Base-by-base conservation (phyloP, 2,329 filamentous ascomycete species). In the Trichoderma guizhouense region DNA sequence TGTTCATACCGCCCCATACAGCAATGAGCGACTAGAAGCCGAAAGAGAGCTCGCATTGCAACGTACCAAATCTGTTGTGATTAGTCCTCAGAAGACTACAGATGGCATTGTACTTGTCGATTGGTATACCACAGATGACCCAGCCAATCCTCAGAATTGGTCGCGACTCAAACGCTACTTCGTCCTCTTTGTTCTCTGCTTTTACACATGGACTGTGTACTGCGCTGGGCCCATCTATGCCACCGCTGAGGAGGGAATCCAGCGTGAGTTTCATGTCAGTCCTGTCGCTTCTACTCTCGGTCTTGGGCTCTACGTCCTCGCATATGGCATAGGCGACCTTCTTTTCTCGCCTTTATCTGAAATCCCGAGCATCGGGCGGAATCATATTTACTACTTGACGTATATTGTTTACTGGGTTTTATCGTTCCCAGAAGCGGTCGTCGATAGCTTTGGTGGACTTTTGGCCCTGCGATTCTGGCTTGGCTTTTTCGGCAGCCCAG, bases 401-500 rank as follows among this genome's bases (percentile, higher is more conserved):
- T 63, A 47, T 28, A 53, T 63, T 30, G 34, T 70, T 5, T 70
- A 51, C 18, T 60, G 57, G 43, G 43, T 53, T 34, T 14, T 70
- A 7, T 55, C 68, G 2, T 62, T 70, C 14, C 57, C 57, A 1
- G 57, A 47, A 7, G 43, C 68, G 3, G 43, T 63, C 32, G 60
- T 63, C 1, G 30, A 70, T 39, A 55, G 39, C 7, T 70, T 63
- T 28, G 64, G 64, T 57, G 89, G 89, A 0, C 83, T 93, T 11
- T 84, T 92, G 74, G 87, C 91, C 4, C 81, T 90, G 3, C 85
- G 90, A 1, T 91, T 91, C 79, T 79, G 91, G 3, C 87, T 88
- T 71, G 90, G 89, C 1, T 90, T 91, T 82, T 90, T 91, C 74
- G 89, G 90, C 7, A 87, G 84, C 5, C 90, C 90, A 0, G 89